Evolutionary conservation across 2,329 filamentous ascomycete species (phyloP).

Genomic region (Botrytis deweyae): DNA sequence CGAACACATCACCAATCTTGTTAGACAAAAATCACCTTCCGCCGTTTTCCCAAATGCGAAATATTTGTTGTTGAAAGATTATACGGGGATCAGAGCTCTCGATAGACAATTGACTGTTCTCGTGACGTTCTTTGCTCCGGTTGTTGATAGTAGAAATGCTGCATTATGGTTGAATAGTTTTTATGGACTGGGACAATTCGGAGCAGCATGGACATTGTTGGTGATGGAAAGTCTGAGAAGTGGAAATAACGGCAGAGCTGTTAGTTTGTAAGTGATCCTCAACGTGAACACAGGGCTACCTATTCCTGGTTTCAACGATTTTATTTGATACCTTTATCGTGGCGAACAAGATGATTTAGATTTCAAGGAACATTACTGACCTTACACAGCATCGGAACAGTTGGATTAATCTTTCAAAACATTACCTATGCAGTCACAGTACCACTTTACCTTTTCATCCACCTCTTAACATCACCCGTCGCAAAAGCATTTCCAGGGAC

Average conservation of each 20-base stretch:
- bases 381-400: slow-evolving; percentile 38
- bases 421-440: slow-evolving; percentile 46
- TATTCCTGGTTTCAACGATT: not conserved
- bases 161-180: slow-evolving; percentile 30
- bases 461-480: slow-evolving; percentile 46
- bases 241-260: slow-evolving; percentile 44
- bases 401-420: slow-evolving; percentile 46
- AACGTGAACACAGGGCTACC: not conserved
- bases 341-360: not conserved
- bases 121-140: slow-evolving; percentile 35
- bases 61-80: slow-evolving; percentile 27
- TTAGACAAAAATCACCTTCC: slow-evolving; percentile 14
- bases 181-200: slow-evolving; percentile 35
- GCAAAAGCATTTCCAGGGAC: slow-evolving; percentile 38
- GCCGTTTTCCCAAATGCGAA: slow-evolving; percentile 28
- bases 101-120: slow-evolving; percentile 32
- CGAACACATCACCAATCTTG: slow-evolving; percentile 21
- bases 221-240: slow-evolving; percentile 46
- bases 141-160: slow-evolving; percentile 24
- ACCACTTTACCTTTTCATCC: slow-evolving; percentile 45
- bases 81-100: slow-evolving; percentile 30
- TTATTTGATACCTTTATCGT: not conserved
- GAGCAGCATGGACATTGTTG: slow-evolving; percentile 38
- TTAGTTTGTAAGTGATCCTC: slow-evolving; percentile 43
- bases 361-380: slow-evolving; percentile 17